These are phyloP conservation scores for Termitomyces sp. DNA, from an alignment of 768 basidiomycete genomes.

Conservation along the genomic window DNA sequence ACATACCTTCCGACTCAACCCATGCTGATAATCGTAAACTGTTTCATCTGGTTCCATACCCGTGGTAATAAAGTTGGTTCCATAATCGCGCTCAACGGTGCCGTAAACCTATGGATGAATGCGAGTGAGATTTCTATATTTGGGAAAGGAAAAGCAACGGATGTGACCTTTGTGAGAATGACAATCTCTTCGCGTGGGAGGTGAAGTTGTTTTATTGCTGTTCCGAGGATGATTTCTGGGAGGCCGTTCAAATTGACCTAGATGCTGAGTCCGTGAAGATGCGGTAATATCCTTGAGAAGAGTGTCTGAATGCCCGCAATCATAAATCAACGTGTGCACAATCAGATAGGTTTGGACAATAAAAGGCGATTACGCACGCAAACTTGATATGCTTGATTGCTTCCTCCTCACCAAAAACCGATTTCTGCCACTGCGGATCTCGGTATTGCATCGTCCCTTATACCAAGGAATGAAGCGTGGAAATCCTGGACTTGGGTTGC, in stretches of 20 bases:
- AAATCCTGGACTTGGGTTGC: neutral
- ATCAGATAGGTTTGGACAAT: too few relatives aligned
- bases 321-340: slow-evolving; percentile 14
- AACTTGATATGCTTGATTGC: slow-evolving; percentile 50
- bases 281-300: neutral
- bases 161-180: slow-evolving; percentile 71
- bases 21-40: slow-evolving; percentile 55
- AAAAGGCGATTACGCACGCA: slow-evolving; percentile 29
- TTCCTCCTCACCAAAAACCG: slow-evolving; percentile 46
- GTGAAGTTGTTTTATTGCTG: slow-evolving; percentile 62
- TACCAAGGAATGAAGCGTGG: neutral
- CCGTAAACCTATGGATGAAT: slow-evolving; percentile 30
- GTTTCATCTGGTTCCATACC: slow-evolving; percentile 26
- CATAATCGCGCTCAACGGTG: slow-evolving; percentile 24
- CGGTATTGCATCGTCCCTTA: slow-evolving; percentile 58
- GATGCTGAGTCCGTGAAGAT: neutral
- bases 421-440: slow-evolving; percentile 44
- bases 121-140: too few relatives aligned
- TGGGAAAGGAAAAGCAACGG: too few relatives aligned
- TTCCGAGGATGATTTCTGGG: slow-evolving; percentile 66
- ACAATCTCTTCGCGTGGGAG: slow-evolving; percentile 73
- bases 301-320: slow-evolving; percentile 64
- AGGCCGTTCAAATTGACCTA: slow-evolving; percentile 67
- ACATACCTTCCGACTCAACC: slow-evolving; percentile 28
- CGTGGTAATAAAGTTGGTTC: slow-evolving; percentile 2